Base-by-base conservation (phyloP, 345 rosid genomes). In the Citrus glauca region DNA sequence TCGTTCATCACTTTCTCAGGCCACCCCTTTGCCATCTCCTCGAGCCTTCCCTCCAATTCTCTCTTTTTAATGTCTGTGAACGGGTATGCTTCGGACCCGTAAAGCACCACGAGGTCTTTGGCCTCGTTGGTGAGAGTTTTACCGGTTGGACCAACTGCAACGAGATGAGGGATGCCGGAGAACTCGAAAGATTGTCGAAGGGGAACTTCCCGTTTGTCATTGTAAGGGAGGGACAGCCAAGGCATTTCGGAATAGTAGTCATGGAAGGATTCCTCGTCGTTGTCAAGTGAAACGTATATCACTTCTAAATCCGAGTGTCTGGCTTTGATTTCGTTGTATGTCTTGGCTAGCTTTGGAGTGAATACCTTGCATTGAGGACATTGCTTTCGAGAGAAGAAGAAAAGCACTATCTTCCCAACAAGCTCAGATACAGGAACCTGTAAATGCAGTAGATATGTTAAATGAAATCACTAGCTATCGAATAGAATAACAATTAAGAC, bases 311-410 rank as follows among this genome's bases (percentile, higher is more conserved):
- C 84, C 45, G 71, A 28, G 50, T 82, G 86, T 0, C 33, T 74
- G 5, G 73, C 80, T 77, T 83, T 84, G 40, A 85, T 85, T 82
- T 84, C 48, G 28, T 80, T 48, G 66, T 84, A 87, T 68, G 81
- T 42, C 38, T 83, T 85, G 0, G 74, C 53, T 7, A 85, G 84
- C 66, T 76, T 79, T 14, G 88, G 90, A 28, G 83, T 67, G 75
- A 87, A 87, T 50, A 80, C 83, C 8, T 82, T 85, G 53, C 90
- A 87, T 17, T 87, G 88, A 40, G 84, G 84, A 37, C 40, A 87
- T 80, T 82, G 82, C 45, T 82, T 82, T 56, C 88, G 85, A 24
- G 90, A 87, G 87, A 87, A 87, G 79, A 82, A 87, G 19, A 87
- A 82, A 42, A 87, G 88, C 14, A 85, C 64, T 45, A 65, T 82